Evolutionary conservation across 345 rosid genomes (phyloP).

Genomic region (Turnera subulata): DNA sequence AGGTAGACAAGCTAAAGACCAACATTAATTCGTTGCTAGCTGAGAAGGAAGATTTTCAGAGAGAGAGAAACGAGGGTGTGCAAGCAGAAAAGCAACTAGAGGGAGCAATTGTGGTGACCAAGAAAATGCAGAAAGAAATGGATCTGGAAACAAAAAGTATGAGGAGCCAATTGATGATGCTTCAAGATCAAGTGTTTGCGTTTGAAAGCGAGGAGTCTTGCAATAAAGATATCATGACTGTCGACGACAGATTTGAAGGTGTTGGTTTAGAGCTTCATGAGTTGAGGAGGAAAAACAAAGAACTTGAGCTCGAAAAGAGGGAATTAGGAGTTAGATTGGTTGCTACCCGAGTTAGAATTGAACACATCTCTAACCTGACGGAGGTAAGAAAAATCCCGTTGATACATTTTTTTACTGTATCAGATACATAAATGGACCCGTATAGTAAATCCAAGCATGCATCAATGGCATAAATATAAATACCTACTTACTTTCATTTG

Average conservation of each 20-base stretch:
- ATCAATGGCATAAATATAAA: too few species aligned
- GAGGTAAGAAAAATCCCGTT: slow-evolving; percentile 12
- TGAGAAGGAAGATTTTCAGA: slow-evolving; percentile 22
- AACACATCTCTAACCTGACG: slow-evolving; percentile 19
- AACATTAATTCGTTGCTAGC: slow-evolving; percentile 10
- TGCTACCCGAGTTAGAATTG: slow-evolving; percentile 18
- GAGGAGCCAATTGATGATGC: slow-evolving; percentile 17
- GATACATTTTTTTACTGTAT: too few species aligned
- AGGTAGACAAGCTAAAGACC: slow-evolving; percentile 17
- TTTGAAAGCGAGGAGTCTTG: neutral
- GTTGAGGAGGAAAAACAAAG: slow-evolving; percentile 31
- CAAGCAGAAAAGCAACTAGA: slow-evolving; percentile 15
- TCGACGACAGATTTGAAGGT: slow-evolving; percentile 15
- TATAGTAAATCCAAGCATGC: too few species aligned
- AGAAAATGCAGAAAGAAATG: slow-evolving; percentile 21
- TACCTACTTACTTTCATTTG: too few species aligned
- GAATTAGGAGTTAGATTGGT: slow-evolving; percentile 24
- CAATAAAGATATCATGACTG: neutral
- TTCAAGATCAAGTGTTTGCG: slow-evolving; percentile 25
- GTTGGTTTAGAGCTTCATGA: slow-evolving; percentile 14
- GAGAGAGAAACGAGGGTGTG: slow-evolving; percentile 16
- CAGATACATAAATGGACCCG: too few species aligned
- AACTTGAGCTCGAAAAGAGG: slow-evolving; percentile 36
- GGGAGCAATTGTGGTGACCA: slow-evolving; percentile 15
- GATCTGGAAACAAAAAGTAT: neutral